Percentiles rank a stretch among this genome's conserved stretches.
Conservation (phyloP, 805 yeast genomes). For the Candida sonorensis region DNA sequence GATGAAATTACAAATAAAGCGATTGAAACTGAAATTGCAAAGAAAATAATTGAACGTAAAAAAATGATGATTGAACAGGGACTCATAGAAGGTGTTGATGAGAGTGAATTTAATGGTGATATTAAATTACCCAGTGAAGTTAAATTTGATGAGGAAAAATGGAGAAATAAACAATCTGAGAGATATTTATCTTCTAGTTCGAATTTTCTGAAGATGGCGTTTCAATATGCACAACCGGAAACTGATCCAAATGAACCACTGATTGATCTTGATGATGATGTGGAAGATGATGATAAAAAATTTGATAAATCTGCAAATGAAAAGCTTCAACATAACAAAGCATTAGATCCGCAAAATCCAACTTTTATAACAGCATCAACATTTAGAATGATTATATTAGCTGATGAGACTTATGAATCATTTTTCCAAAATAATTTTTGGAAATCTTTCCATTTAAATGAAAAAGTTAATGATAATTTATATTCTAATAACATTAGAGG, state of each 20-base stretch:
- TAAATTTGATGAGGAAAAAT: slow-evolving; percentile 53
- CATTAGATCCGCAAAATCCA: slow-evolving; percentile 75
- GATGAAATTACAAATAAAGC: slow-evolving; percentile 59
- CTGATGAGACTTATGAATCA: slow-evolving; percentile 88
- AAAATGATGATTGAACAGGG: slow-evolving; percentile 24
- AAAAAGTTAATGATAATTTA: slow-evolving; percentile 35
- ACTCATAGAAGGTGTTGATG: slow-evolving; percentile 27
- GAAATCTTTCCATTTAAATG: slow-evolving; percentile 59
- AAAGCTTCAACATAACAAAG: slow-evolving; percentile 61
- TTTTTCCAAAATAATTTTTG: slow-evolving; percentile 68
- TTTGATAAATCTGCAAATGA: slow-evolving; percentile 18
- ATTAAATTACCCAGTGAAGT: slow-evolving; percentile 52
- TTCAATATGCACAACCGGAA: slow-evolving; percentile 79
- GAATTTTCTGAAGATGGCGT: slow-evolving; percentile 76
- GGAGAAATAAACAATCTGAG: slow-evolving; percentile 61
- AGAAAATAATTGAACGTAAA: slow-evolving; percentile 42
- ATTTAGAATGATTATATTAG: slow-evolving; percentile 88
- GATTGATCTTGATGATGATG: slow-evolving; percentile 38
- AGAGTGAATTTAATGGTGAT: slow-evolving; percentile 37
- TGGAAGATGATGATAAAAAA: slow-evolving; percentile 7
- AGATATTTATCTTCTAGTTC: slow-evolving; percentile 84
- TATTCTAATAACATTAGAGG: slow-evolving; percentile 61
- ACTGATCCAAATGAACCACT: slow-evolving; percentile 36
- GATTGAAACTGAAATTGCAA: slow-evolving; percentile 64
- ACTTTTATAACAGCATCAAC: slow-evolving; percentile 74